Evolutionary conservation across 1,284 basidiomycete species (phyloP), one percentile per base, ranked within the genome.

Genomic region (Ustilago nuda): DNA sequence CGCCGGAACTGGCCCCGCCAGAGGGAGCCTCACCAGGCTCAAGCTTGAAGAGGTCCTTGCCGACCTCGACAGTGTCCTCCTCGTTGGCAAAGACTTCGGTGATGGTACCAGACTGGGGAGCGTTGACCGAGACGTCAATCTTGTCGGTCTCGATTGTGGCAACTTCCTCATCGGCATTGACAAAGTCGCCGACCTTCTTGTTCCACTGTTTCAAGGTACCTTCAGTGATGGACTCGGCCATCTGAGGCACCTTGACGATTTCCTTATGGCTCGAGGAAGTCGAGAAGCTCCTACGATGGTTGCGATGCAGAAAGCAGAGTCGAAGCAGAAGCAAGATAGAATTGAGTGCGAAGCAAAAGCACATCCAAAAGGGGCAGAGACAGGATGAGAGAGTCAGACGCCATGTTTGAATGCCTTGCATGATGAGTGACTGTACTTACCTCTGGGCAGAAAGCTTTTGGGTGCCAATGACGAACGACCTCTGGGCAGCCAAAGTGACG

Each of bases 91-190:
- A 90, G 35, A 93, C 88, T 87, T 98, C 93, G 27, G 91, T 90
- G 80, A 99, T 95, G 66, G 89, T 95, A 35, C 96, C 96, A 11
- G 94, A 90, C 82, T 91, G 89, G 17, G 96, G 93, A 12, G 96
- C 94, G 86, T 98, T 99, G 71, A 99, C 96, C 9, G 94, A 92
- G 51, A 99, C 94, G 86, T 99, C 96, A 82, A 98, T 98, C 94
- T 98, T 98, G 90, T 99, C 96, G 13, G 96, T 99, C 89, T 99
- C 96, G 80, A 99, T 98, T 54, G 94, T 96, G 32, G 95, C 96
- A 64, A 99, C 90, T 88, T 99, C 96, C 88, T 99, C 96, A 86
- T 98, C 94, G 48, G 89, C 92, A 85, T 92, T 90, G 69, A 99
- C 95, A 72, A 88, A 90, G 85, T 99, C 96, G 50, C 96, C 96